A percentile compares a stretch with the other conserved stretches of the same genome.
Evolutionary conservation across 805 yeast species (phyloP).

Genomic region (Kregervanrija pseudodelftensis): DNA sequence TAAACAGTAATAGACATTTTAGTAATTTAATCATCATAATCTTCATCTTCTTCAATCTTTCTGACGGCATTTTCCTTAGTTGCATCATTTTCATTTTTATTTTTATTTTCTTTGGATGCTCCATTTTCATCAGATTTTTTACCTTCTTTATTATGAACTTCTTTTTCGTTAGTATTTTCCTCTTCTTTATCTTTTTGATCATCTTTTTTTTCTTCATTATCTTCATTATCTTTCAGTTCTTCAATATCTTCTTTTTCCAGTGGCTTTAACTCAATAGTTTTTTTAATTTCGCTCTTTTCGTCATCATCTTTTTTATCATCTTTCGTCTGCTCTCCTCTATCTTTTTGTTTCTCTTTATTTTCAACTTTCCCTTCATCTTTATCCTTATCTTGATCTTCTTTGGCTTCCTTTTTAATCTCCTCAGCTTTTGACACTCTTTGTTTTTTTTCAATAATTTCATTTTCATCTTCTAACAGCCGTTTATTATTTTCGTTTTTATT

Average conservation of each 20-base stretch:
- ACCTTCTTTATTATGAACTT: not conserved
- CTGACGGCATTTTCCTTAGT: slow-evolving; percentile 16
- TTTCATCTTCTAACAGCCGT: no score
- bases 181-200: slow-evolving; percentile 2
- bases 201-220: slow-evolving; percentile 7
- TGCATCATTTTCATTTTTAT: not conserved
- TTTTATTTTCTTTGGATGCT: slow-evolving; percentile 8
- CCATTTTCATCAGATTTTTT: slow-evolving; percentile 6
- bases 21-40: slow-evolving; percentile 28
- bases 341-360: not conserved
- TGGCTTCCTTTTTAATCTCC: not conserved
- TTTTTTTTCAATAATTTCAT: no score
- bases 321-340: slow-evolving; percentile 15
- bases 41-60: slow-evolving; percentile 30
- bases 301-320: slow-evolving; percentile 3
- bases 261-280: slow-evolving; percentile 25
- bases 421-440: no score
- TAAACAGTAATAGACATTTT: slow-evolving; percentile 2
- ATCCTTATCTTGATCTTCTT: not conserved
- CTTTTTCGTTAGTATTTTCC: slow-evolving; percentile 1
- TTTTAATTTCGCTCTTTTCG: not conserved
- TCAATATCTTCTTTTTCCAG: slow-evolving; percentile 26
- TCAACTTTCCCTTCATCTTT: not conserved
- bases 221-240: slow-evolving; percentile 10
- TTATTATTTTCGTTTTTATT: no score